Base-by-base conservation (phyloP, 1,284 basidiomycete genomes). In the Taiwanofungus camphoratus region DNA sequence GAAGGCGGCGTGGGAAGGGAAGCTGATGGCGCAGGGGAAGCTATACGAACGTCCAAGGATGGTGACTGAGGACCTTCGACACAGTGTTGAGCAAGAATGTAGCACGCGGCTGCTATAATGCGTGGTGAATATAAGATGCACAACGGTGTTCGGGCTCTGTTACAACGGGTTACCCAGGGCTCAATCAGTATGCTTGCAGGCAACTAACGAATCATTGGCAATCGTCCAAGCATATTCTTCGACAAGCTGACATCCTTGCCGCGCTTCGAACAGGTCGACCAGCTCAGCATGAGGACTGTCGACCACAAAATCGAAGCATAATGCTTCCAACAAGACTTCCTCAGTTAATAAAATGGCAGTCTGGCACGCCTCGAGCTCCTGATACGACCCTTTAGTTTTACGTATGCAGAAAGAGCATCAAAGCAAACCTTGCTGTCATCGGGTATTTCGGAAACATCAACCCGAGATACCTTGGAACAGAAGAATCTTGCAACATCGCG, bases 271-370 rank as follows among this genome's bases (percentile, higher is more conserved):
- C 16, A 83, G 67, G 53, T 80, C 80, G 33, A 80, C 78, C 31
- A 93, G 68, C 38, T 84, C 72, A 19, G 79, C 76, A 57, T 93
- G 92, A 16, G 92, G 89, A 53, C 82, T 91, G 48, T 82, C 79
- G 16, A 93, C 79, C 26, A 84, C 77, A 58, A 94, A 86, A 63
- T 96, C 93, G 59, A 96, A 96, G 66, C 92, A 95, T 4, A 96
- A 71, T 0, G 88, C 85, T 55, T 93, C 92, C 5, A 96, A 70
- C 0, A 93, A 71, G 16, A 82, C 76, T 66, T 94, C 91, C 61
- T 96, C 92, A 1, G 81, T 82, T 16, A 78, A 65, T 1, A 95
- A 67, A 40, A 96, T 92, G 1, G 74, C 73, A 36, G 73, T 67
- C 61, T 87, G 87, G 64, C 83, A 81, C 54, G 77, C 68, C 45